A percentile compares a stretch with the other conserved stretches of the same genome.
phyloP scores from a whole-genome alignment of 371 early-diverging fungal genomes.

The Mortierella sp. region DNA sequence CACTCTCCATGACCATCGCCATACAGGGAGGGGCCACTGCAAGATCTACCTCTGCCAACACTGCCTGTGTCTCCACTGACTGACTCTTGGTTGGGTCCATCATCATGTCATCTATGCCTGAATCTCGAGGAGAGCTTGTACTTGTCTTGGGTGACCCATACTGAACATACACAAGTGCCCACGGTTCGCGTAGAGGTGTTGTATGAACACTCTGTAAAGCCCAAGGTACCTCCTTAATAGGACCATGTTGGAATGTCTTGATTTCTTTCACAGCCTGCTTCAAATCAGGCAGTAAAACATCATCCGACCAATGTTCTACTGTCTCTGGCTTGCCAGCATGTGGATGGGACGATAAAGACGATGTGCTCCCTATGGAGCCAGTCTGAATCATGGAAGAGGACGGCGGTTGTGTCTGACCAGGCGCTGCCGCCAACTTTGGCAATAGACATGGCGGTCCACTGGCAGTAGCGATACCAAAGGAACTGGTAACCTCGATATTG shows the following conservation, averaged over 20 bases:
- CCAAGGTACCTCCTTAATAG: slow-evolving; percentile 41
- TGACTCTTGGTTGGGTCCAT: background rate
- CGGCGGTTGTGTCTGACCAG: background rate
- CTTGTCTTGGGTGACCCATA: slow-evolving; percentile 8
- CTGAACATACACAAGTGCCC: slow-evolving; percentile 49
- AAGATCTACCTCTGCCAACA: slow-evolving; percentile 18
- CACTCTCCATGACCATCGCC: slow-evolving; percentile 52
- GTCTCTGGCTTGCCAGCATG: background rate
- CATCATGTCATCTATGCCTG: too few species aligned
- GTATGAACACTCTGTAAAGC: slow-evolving; percentile 18
- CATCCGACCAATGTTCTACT: slow-evolving; percentile 32
- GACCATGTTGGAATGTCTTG: slow-evolving; percentile 30
- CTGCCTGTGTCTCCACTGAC: background rate
- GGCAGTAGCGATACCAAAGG: slow-evolving; percentile 17
- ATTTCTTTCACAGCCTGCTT: slow-evolving; percentile 35
- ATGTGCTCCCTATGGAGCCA: background rate
- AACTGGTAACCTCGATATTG: slow-evolving; percentile 39
- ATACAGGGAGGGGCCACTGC: slow-evolving; percentile 46
- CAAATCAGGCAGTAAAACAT: slow-evolving; percentile 30
- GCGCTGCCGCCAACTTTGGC: too few species aligned
- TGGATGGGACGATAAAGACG: slow-evolving; percentile 2
- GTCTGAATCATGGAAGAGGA: background rate
- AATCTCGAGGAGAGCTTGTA: too few species aligned
- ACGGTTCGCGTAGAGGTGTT: slow-evolving; percentile 37
- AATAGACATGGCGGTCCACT: slow-evolving; percentile 1